Evolutionary conservation across 2,329 filamentous ascomycete genomes (phyloP), one percentile per base, ranked within the genome.

Genomic region (Trichoderma harzianum): DNA sequence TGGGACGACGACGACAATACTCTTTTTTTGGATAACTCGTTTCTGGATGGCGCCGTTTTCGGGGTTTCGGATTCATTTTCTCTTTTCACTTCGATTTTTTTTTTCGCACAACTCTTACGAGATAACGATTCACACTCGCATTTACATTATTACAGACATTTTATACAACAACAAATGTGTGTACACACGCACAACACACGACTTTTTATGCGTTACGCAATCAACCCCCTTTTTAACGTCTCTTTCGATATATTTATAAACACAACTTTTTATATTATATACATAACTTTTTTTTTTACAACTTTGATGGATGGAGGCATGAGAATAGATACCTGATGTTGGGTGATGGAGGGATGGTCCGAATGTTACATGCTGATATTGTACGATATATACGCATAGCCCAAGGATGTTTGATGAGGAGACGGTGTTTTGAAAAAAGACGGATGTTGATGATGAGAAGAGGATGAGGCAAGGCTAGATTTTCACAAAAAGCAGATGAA

Each of bases 41-140:
- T 70, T 62, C 65, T 53, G 47, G 47, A 53, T 21, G 47, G 47
- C 47, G 47, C 47, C 57, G 57, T 34, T n/a, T n/a, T n/a, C n/a
- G n/a, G n/a, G n/a, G n/a, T n/a, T 60, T 60, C 30, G 57, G 32
- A 53, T 61, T 16, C 16, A 2, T 28, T 43, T 18, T 16, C 16
- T 2, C n/a, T 43, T 18, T 51, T 69, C 51, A 24, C 57, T 69
- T 55, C 62, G 43, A 47, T 47, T 51, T 60, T 68, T n/a, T 55
- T 36, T 30, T 34, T 36, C 32, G 21, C 21, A 8, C 26, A 57
- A 61, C 73, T 74, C 60, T 73, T 26, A 69, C 70, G 71, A 75
- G 63, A 74, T 73, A 39, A 66, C 62, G 69, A 71, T 60, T 66
- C 34, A 36, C 58, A n/a, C 21, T 16, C 65, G 36, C 55, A 55